Base-by-base conservation (phyloP, 495 filamentous ascomycete genomes). In the Opeltia flavorubescens region DNA sequence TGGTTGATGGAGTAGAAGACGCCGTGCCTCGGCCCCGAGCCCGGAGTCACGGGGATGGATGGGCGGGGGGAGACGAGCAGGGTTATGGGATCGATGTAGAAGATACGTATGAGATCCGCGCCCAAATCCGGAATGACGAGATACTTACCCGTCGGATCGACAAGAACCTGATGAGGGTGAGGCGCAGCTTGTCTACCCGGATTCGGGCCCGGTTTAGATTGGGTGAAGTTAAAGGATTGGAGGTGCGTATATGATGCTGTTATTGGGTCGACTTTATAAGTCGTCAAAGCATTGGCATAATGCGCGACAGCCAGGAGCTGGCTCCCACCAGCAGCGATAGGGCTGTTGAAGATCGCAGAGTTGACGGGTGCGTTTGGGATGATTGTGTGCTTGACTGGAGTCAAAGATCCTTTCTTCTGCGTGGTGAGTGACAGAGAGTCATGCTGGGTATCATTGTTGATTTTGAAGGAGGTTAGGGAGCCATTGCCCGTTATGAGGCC, bases 61-160 rank as follows among this genome's bases (percentile, higher is more conserved):
- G 38, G 24, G 13, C 25, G 13, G 1, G 33, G 36, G 45, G 27
- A 25, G 55, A 61, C 11, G 35, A 48, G n/a, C 36, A 51, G 21
- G 42, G 35, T 18, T 48, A 46, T 3, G 28, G 43, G 43, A 53
- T 62, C 12, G 40, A 56, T 27, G 58, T 51, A 44, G 60, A 76
- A 85, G 33, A 86, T 61, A 45, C 76, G 78, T 35, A 87, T 50
- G n/a, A 80, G 54, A 54, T 89, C 84, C 15, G 77, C 69, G 41
- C 84, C 83, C 5, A 89, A 66, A 48, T 89, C 84, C 8, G 84
- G 81, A 6, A 77, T 67, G 0, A 86, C 50, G 15, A 84, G 53
- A 62, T 76, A 88, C 20, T 65, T 55, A 1, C 69, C 75, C 0
- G 78, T 80, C 13, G 84, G 84, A 55, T 89, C 84, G 21, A 86